phyloP scores from a whole-genome alignment of 805 yeast species.

The Grigorovia humatica region DNA sequence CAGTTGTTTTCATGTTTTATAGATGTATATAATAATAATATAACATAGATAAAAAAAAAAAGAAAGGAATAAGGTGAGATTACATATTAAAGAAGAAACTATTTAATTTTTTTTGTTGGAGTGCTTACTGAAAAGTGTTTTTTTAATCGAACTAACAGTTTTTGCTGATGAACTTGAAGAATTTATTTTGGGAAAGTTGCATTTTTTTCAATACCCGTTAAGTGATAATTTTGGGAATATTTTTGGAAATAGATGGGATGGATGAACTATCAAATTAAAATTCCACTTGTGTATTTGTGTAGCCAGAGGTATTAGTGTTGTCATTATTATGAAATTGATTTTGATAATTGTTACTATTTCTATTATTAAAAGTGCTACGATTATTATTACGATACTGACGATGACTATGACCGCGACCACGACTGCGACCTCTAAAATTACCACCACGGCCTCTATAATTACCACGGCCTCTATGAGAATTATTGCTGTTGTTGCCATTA shows the following conservation, averaged over 20 bases:
- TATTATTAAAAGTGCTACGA: constrained; percentile 5
- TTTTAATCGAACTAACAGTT: too few relatives aligned
- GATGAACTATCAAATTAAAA: constrained; percentile 5
- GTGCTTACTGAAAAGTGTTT: too few relatives aligned
- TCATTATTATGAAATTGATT: neutral
- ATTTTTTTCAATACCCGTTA: too few relatives aligned
- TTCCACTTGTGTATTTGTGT: constrained; percentile 2
- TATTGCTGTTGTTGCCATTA: constrained; percentile 9
- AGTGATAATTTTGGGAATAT: too few relatives aligned
- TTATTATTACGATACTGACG: constrained; percentile 11
- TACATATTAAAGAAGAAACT: too few relatives aligned
- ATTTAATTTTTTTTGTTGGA: too few relatives aligned
- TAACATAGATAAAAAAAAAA: too few relatives aligned
- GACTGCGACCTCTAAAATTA: constrained; percentile 20
- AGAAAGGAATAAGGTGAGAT: too few relatives aligned
- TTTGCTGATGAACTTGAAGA: too few relatives aligned
- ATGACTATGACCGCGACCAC: constrained; percentile 25
- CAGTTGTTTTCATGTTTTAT: neutral
- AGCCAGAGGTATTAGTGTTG: neutral
- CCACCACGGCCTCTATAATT: constrained; percentile 17
- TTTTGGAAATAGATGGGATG: neutral
- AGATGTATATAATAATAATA: neutral
- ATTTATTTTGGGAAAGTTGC: too few relatives aligned
- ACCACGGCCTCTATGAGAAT: constrained; percentile 29
- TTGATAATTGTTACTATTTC: constrained; percentile 6